A percentile compares a stretch with the other conserved stretches of the same genome.
Evolutionary conservation across 495 filamentous ascomycete species (phyloP).

Genomic region (Polyplosphaeria fusca): DNA sequence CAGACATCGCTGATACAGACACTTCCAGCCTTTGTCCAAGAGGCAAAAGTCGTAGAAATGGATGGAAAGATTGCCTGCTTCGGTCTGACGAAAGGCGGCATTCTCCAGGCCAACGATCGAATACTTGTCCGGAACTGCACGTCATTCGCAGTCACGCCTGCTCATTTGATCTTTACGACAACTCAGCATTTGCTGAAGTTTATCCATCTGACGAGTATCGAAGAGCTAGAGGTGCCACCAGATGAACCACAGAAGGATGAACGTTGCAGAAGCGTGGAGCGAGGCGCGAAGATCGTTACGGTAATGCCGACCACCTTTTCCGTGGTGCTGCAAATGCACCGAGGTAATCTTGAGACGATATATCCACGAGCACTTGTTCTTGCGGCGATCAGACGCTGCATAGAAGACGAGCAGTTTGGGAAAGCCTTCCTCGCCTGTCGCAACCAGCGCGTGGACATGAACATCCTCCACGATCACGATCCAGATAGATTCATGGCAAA

Average conservation of each 20-base stretch:
- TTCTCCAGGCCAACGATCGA: constrained; percentile 72
- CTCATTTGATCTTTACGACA: constrained; percentile 87
- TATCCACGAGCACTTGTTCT: constrained; percentile 89
- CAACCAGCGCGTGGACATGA: constrained; percentile 93
- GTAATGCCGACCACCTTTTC: constrained; percentile 84
- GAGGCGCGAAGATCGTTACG: constrained; percentile 80
- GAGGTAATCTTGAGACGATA: constrained; percentile 94
- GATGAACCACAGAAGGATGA: constrained; percentile 93
- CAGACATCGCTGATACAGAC: not conserved
- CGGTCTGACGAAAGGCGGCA: constrained; percentile 67
- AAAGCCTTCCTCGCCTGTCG: constrained; percentile 83
- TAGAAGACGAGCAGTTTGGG: constrained; percentile 75
- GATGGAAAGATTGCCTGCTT: constrained; percentile 46
- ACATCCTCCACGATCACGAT: constrained; percentile 91
- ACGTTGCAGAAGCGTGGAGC: constrained; percentile 85
- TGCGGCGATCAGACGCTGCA: constrained; percentile 75
- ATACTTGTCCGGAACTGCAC: constrained; percentile 80
- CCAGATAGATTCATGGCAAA: constrained; percentile 77
- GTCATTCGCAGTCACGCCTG: constrained; percentile 77
- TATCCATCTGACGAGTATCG: constrained; percentile 67
- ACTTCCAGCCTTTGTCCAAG: constrained; percentile 20
- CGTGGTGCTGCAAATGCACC: constrained; percentile 84
- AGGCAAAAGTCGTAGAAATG: constrained; percentile 5
- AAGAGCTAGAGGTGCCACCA: constrained; percentile 74
- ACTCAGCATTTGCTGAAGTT: constrained; percentile 90